These are phyloP conservation scores for Saccharomycopsis crataegensis DNA, from an alignment of 1,139 yeast genomes.

Conservation along the genomic window DNA sequence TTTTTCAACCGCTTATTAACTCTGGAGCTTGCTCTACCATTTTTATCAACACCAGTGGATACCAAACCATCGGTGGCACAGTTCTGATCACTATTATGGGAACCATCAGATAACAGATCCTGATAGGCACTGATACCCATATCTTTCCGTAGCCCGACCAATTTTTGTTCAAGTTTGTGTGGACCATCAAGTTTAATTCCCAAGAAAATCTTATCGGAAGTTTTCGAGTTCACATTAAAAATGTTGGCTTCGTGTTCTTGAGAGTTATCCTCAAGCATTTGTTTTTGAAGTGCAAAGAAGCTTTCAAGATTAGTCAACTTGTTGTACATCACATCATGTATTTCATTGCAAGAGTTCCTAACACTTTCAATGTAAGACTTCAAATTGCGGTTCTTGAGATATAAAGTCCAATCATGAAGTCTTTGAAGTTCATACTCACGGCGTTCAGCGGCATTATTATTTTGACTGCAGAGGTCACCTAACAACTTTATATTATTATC, in stretches of 20 bases:
- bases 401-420: constrained; percentile 24
- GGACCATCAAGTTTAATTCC: constrained; percentile 3
- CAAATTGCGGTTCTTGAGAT: constrained; percentile 24
- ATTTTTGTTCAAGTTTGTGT: neutral
- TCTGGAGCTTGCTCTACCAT: constrained; percentile 7
- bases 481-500: neutral
- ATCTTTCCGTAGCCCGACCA: neutral
- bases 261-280: constrained; percentile 2
- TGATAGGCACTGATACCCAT: neutral
- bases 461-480: neutral
- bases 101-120: neutral
- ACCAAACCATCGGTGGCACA: neutral
- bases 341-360: constrained; percentile 24
- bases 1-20: constrained; percentile 14
- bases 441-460: neutral
- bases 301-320: constrained; percentile 29
- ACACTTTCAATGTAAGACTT: constrained; percentile 24
- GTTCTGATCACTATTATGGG: neutral
- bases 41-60: neutral
- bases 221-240: constrained; percentile 1
- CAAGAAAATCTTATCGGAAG: neutral
- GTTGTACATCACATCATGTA: constrained; percentile 25
- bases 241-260: neutral
- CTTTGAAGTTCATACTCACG: constrained; percentile 25
- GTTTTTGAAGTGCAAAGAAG: constrained; percentile 27